These are phyloP conservation scores for Floccularia luteovirens DNA, from an alignment of 768 basidiomycete genomes.

Conservation along the genomic window DNA sequence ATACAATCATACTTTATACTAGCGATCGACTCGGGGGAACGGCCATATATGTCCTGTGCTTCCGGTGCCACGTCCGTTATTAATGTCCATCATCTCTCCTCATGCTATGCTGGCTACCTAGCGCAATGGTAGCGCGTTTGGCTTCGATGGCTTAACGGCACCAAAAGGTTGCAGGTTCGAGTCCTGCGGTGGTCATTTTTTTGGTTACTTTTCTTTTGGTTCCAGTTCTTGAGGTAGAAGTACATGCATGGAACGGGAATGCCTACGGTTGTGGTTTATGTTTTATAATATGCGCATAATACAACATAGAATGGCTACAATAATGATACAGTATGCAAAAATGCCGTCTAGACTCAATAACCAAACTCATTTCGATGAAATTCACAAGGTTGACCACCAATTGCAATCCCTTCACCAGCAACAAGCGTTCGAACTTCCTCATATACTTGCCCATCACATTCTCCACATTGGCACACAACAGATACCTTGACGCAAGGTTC, in stretches of 20 bases:
- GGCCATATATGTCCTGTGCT: too few species aligned
- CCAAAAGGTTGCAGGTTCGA: conserved; percentile 97
- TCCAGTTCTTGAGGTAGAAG: background rate
- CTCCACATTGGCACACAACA: conserved; percentile 22
- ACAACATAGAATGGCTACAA: too few species aligned
- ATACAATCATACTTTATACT: too few species aligned
- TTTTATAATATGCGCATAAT: too few species aligned
- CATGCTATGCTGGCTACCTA: conserved; percentile 71
- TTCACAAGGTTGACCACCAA: conserved; percentile 56
- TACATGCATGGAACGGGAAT: background rate
- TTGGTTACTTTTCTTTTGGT: conserved; percentile 5
- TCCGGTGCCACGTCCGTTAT: too few species aligned
- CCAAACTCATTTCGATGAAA: conserved; percentile 36
- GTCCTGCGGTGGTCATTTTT: conserved; percentile 80
- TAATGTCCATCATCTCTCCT: too few species aligned
- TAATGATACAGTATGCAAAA: too few species aligned
- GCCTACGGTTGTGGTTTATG: background rate
- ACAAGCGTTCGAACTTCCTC: conserved; percentile 22
- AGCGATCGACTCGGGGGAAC: too few species aligned
- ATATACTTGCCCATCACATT: conserved; percentile 16
- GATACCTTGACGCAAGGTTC: conserved; percentile 42
- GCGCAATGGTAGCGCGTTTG: conserved; percentile 96
- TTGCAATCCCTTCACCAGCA: conserved; percentile 47
- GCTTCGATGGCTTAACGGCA: conserved; percentile 74
- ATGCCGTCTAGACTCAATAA: too few species aligned